Percentiles rank a stretch among this genome's conserved stretches.
Conservation (phyloP, 495 filamentous ascomycete genomes). For the Hapsidospora chrysogenum region DNA sequence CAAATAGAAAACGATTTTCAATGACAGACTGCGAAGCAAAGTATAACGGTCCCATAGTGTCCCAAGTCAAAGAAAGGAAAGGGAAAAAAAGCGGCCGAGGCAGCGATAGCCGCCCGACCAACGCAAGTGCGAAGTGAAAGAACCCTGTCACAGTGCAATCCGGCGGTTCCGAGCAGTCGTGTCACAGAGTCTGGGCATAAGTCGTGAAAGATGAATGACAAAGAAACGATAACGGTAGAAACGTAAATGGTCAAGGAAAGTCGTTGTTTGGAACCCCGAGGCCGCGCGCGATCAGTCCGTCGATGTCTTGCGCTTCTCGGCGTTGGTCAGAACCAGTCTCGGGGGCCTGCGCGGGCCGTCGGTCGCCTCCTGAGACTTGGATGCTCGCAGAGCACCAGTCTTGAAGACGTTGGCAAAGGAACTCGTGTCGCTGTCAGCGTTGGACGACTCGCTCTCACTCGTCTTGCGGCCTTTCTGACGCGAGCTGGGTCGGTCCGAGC, state of each 20-base stretch:
- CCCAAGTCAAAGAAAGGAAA: too few species aligned
- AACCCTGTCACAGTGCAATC: constrained; percentile 1
- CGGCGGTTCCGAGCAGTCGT: constrained; percentile 1
- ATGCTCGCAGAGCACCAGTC: constrained; percentile 27
- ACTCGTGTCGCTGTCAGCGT: constrained; percentile 19
- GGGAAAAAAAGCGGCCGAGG: neutral
- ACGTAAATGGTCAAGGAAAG: neutral
- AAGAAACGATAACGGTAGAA: neutral
- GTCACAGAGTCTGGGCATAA: constrained; percentile 3
- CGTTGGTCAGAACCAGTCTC: constrained; percentile 72
- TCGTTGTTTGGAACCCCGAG: too few species aligned
- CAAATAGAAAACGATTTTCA: neutral
- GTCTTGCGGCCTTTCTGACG: constrained; percentile 43
- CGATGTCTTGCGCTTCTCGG: constrained; percentile 65
- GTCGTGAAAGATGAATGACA: constrained; percentile 1
- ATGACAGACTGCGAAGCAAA: neutral
- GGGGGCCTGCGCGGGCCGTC: constrained; percentile 63
- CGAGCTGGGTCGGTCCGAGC: constrained; percentile 53
- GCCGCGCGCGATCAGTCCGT: too few species aligned
- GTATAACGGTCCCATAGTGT: too few species aligned
- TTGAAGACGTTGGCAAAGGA: constrained; percentile 44
- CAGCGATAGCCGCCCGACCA: too few species aligned
- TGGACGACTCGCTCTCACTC: constrained; percentile 38
- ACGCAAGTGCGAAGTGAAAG: too few species aligned
- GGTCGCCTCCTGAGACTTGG: constrained; percentile 24